phyloP scores from a whole-genome alignment of 257 asterid genomes.

The Marsdenia floribunda region DNA sequence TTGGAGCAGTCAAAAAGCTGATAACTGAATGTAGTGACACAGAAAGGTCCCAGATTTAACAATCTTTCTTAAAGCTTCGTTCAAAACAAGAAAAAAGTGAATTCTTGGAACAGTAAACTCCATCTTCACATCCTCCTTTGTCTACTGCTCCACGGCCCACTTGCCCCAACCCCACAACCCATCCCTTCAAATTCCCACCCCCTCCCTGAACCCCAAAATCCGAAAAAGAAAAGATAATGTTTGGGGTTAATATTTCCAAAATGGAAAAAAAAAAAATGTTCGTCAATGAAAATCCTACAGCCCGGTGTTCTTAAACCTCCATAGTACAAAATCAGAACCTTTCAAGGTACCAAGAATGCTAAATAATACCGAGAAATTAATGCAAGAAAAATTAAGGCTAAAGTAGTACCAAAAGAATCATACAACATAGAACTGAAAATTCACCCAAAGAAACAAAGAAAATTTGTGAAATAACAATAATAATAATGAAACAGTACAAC shows the following conservation, averaged over 20 bases:
- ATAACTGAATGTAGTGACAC: constrained; percentile 5
- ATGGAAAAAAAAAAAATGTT: background rate
- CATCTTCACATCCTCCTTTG: background rate
- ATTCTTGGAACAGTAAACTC: constrained; percentile 6
- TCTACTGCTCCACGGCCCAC: background rate
- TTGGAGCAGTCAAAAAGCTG: constrained; percentile 11
- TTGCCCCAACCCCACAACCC: background rate
- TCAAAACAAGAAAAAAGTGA: background rate
- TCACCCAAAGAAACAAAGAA: background rate
- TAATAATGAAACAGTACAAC: background rate
- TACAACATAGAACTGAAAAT: background rate
- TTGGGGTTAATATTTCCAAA: too few relatives aligned
- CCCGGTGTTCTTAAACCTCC: background rate
- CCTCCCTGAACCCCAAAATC: background rate
- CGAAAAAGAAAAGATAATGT: background rate
- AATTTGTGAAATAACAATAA: background rate
- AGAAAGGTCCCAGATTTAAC: constrained; percentile 14
- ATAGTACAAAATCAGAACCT: background rate
- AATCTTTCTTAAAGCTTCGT: background rate
- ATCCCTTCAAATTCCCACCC: background rate
- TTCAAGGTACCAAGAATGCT: background rate
- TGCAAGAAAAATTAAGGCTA: background rate
- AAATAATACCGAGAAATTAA: background rate
- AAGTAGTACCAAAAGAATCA: background rate
- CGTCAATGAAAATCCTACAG: too few relatives aligned